A percentile compares a stretch with the other conserved stretches of the same genome.
These are phyloP conservation scores for Claviceps africana DNA, from an alignment of 2,329 filamentous ascomycete species.

Conservation along the genomic window DNA sequence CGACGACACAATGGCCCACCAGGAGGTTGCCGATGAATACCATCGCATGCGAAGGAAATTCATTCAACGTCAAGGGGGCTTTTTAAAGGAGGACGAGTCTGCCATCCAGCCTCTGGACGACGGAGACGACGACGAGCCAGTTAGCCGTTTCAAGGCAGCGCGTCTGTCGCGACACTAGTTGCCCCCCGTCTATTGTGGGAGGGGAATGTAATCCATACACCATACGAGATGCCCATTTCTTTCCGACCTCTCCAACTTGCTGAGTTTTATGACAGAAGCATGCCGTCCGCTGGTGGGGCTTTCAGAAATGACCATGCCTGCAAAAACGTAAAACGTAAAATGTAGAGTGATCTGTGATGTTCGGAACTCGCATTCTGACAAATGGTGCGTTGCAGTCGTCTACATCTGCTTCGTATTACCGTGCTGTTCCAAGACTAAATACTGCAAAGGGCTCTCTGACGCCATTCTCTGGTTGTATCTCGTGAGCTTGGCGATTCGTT, in stretches of 20 bases:
- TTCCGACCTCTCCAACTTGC: background rate
- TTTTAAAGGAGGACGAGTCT: conserved; percentile 56
- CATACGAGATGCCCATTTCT: background rate
- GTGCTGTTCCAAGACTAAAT: conserved; percentile 42
- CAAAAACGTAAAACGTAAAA: conserved; percentile 7
- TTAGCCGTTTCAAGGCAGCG: conserved; percentile 64
- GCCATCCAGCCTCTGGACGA: conserved; percentile 55
- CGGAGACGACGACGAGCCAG: conserved; percentile 46
- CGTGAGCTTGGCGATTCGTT: conserved; percentile 47
- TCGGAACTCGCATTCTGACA: conserved; percentile 28
- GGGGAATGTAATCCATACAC: background rate
- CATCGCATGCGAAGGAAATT: conserved; percentile 69
- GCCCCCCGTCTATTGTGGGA: background rate
- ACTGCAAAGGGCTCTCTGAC: conserved; percentile 46
- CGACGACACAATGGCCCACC: conserved; percentile 53
- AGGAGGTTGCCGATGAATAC: conserved; percentile 72
- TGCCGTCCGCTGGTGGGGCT: background rate
- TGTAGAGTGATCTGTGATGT: background rate
- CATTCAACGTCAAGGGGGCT: conserved; percentile 72
- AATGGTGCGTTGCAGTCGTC: conserved; percentile 38
- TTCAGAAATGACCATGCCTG: background rate
- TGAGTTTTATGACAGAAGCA: background rate
- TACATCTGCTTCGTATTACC: conserved; percentile 39
- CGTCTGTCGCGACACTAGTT: conserved; percentile 40
- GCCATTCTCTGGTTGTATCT: conserved; percentile 20